Evolutionary conservation across 371 early-diverging fungal genomes (phyloP).

Genomic region (Mortierella sp.): DNA sequence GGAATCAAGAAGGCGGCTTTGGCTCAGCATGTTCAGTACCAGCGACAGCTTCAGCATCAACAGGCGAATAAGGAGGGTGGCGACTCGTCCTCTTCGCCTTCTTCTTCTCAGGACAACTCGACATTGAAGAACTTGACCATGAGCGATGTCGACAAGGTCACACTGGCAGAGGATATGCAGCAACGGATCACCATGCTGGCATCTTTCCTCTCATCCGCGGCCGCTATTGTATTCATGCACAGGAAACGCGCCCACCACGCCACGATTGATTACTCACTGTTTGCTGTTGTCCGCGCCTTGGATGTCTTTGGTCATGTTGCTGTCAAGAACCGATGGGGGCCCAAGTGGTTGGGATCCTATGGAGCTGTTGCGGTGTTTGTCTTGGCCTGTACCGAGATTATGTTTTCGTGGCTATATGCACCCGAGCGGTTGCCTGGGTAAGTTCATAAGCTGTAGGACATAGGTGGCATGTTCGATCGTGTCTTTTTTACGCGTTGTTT

Average conservation of each 20-base stretch:
- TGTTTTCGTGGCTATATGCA: constrained; percentile 76
- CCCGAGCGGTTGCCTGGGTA: constrained; percentile 70
- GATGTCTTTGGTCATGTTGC: constrained; percentile 68
- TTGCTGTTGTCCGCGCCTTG: constrained; percentile 71
- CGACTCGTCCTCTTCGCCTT: not conserved
- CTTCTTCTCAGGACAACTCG: not conserved
- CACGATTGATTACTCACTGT: constrained; percentile 72
- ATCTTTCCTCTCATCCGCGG: constrained; percentile 50
- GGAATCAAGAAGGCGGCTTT: constrained; percentile 51
- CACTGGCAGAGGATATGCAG: constrained; percentile 31
- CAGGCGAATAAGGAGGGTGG: not conserved
- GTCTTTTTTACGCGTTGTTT: not conserved
- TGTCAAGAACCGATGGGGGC: constrained; percentile 62
- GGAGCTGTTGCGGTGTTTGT: constrained; percentile 71
- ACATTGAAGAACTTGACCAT: constrained; percentile 16
- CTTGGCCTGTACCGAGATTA: constrained; percentile 72
- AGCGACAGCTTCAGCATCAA: constrained; percentile 25
- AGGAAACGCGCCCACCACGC: constrained; percentile 47
- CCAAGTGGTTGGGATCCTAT: constrained; percentile 66
- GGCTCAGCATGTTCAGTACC: constrained; percentile 33
- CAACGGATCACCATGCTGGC: constrained; percentile 55
- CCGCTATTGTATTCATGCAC: constrained; percentile 54
- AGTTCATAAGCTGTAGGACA: constrained; percentile 4
- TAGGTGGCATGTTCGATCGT: too few relatives aligned
- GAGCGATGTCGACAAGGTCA: constrained; percentile 32